Evolutionary conservation across 2,329 filamentous ascomycete species (phyloP).

Genomic region (Xylariaceae sp.): DNA sequence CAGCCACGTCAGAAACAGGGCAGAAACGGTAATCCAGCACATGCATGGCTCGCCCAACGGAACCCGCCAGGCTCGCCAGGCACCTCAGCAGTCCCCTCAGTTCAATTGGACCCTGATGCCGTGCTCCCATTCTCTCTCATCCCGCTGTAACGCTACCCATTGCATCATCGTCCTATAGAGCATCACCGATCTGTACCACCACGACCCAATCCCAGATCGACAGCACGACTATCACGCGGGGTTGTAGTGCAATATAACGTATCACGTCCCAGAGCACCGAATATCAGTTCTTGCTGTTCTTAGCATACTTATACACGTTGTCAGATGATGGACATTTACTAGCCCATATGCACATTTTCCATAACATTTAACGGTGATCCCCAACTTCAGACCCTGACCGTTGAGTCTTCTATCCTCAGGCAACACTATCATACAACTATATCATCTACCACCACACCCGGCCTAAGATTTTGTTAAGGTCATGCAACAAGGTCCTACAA

Average conservation of each 20-base stretch:
- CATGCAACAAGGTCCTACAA: neutral
- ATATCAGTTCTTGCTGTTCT: slow-evolving; percentile 14
- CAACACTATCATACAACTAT: neutral
- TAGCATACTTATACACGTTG: neutral
- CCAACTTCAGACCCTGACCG: neutral
- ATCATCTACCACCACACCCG: neutral
- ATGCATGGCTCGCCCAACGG: slow-evolving; percentile 11
- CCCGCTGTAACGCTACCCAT: slow-evolving; percentile 10
- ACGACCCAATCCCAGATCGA: slow-evolving; percentile 16
- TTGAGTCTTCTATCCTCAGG: neutral
- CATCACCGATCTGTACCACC: slow-evolving; percentile 12
- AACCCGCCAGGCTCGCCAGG: slow-evolving; percentile 14
- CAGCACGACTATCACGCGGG: slow-evolving; percentile 12
- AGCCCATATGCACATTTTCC: slow-evolving; percentile 9
- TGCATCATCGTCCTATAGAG: slow-evolving; percentile 8
- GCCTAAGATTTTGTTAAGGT: neutral
- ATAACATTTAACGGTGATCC: slow-evolving; percentile 5
- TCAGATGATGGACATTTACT: slow-evolving; percentile 12
- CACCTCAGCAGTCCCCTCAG: slow-evolving; percentile 5
- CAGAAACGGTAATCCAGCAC: slow-evolving; percentile 6
- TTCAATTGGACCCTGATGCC: slow-evolving; percentile 10
- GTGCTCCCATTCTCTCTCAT: slow-evolving; percentile 2
- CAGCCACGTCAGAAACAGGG: slow-evolving; percentile 17
- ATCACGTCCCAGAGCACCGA: slow-evolving; percentile 6
- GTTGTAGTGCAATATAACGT: slow-evolving; percentile 16